Evolutionary conservation across 345 rosid species (phyloP).

Genomic region (Citrus australasica): DNA sequence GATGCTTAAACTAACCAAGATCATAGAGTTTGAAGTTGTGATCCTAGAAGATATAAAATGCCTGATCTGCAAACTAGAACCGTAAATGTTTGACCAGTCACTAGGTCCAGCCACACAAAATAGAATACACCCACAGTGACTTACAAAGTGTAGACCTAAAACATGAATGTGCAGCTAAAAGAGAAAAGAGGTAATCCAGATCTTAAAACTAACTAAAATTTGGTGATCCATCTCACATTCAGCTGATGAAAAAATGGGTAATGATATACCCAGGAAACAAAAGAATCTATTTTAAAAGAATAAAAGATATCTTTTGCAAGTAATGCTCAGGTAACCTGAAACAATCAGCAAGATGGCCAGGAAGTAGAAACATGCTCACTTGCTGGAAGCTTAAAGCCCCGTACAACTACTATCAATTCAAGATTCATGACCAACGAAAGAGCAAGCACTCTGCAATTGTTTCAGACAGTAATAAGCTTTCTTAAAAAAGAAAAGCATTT

Average conservation of each 20-base stretch:
- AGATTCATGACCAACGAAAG: constrained; percentile 45
- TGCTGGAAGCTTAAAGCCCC: constrained; percentile 41
- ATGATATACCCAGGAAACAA: background rate
- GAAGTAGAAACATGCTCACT: constrained; percentile 45
- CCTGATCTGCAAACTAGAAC: background rate
- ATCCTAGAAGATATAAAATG: background rate
- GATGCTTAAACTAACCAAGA: constrained; percentile 4
- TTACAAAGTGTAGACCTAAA: background rate
- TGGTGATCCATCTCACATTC: constrained; percentile 5
- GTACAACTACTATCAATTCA: constrained; percentile 45
- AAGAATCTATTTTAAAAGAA: constrained; percentile 17
- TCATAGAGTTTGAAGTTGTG: background rate
- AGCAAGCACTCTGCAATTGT: constrained; percentile 50
- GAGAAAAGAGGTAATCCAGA: background rate
- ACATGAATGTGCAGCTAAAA: background rate
- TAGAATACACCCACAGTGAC: background rate
- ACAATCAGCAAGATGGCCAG: constrained; percentile 47
- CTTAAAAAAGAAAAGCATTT: constrained; percentile 23
- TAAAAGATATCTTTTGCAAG: constrained; percentile 13
- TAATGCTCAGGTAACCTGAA: constrained; percentile 49
- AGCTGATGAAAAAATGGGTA: background rate
- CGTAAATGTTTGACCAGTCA: background rate
- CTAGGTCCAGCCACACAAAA: background rate
- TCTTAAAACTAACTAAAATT: constrained; percentile 12
- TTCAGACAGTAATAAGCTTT: constrained; percentile 37